Percentiles rank a stretch among this genome's conserved stretches.
Conservation (phyloP, 2,329 filamentous ascomycete species). For the Cordyceps cateniannulata region DNA sequence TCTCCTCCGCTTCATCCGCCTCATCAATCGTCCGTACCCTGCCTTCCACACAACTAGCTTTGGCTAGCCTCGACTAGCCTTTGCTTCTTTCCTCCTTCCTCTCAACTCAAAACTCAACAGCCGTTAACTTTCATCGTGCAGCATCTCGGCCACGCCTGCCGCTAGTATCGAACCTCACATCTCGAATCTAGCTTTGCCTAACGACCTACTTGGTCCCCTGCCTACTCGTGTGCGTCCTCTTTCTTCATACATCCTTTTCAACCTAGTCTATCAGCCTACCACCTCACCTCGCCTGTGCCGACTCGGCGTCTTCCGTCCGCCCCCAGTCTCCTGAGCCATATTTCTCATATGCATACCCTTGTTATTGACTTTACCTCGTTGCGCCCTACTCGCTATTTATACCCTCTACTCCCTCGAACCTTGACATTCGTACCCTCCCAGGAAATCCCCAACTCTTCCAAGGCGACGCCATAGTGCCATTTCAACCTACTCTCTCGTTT, state of each 20-base stretch:
- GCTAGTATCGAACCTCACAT: neutral
- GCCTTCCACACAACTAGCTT: neutral
- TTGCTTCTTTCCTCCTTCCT: neutral
- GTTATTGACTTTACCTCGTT: neutral
- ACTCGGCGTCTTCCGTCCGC: neutral
- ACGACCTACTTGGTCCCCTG: neutral
- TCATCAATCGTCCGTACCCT: neutral
- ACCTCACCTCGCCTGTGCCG: neutral
- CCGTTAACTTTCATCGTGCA: neutral
- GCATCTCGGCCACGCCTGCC: constrained; percentile 3
- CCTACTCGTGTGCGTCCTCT: neutral
- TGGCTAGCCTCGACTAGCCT: neutral
- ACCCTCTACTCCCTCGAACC: neutral
- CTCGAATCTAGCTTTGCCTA: neutral
- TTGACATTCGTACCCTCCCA: neutral
- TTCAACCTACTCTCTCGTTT: neutral
- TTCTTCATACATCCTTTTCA: neutral
- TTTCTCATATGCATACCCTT: neutral
- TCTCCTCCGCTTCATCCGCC: neutral
- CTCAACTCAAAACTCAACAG: neutral
- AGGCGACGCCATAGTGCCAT: neutral
- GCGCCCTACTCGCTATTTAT: neutral
- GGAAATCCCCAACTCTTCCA: neutral
- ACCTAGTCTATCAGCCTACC: neutral
- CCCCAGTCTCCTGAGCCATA: neutral